A percentile compares a stretch with the other conserved stretches of the same genome.
These are phyloP conservation scores for Dactylellina sp. DNA, from an alignment of 2,329 filamentous ascomycete genomes.

Conservation along the genomic window DNA sequence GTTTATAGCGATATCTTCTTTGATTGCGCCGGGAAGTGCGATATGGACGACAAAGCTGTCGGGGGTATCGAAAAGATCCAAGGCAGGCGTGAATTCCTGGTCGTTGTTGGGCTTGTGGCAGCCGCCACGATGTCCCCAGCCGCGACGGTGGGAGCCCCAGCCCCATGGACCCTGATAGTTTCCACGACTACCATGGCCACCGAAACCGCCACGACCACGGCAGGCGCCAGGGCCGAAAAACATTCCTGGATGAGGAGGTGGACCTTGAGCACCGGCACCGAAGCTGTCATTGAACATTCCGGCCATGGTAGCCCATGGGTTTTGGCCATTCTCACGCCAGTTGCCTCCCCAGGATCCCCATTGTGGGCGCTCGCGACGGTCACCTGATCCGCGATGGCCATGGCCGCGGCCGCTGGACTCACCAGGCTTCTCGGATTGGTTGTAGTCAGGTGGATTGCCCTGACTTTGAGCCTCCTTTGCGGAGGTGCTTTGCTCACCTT, in stretches of 20 bases:
- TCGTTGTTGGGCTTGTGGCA: slow-evolving; percentile 30
- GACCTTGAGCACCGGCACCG: not conserved
- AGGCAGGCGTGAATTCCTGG: slow-evolving; percentile 57
- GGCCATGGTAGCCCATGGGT: slow-evolving; percentile 49
- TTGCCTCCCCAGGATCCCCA: slow-evolving; percentile 45
- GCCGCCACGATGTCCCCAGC: slow-evolving; percentile 41
- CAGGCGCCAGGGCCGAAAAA: slow-evolving; percentile 39
- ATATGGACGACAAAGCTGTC: slow-evolving; percentile 58
- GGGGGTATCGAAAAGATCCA: slow-evolving; percentile 59
- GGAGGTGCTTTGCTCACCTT: slow-evolving; percentile 27
- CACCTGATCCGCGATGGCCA: slow-evolving; percentile 31
- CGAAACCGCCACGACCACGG: slow-evolving; percentile 36
- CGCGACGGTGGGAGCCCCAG: slow-evolving; percentile 31
- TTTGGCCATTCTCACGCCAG: slow-evolving; percentile 47
- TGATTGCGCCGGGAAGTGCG: slow-evolving; percentile 58
- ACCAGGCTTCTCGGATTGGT: slow-evolving; percentile 42
- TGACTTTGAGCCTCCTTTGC: slow-evolving; percentile 21
- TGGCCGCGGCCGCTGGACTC: slow-evolving; percentile 39
- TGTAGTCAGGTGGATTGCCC: slow-evolving; percentile 47
- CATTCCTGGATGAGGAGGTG: slow-evolving; percentile 31
- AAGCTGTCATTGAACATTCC: slow-evolving; percentile 33
- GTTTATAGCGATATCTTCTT: slow-evolving; percentile 59
- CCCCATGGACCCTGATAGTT: slow-evolving; percentile 54
- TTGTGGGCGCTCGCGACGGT: slow-evolving; percentile 29
- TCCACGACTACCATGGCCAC: slow-evolving; percentile 45